These are phyloP conservation scores for Metarhizium guizhouense DNA, from an alignment of 2,329 filamentous ascomycete species.

Conservation along the genomic window DNA sequence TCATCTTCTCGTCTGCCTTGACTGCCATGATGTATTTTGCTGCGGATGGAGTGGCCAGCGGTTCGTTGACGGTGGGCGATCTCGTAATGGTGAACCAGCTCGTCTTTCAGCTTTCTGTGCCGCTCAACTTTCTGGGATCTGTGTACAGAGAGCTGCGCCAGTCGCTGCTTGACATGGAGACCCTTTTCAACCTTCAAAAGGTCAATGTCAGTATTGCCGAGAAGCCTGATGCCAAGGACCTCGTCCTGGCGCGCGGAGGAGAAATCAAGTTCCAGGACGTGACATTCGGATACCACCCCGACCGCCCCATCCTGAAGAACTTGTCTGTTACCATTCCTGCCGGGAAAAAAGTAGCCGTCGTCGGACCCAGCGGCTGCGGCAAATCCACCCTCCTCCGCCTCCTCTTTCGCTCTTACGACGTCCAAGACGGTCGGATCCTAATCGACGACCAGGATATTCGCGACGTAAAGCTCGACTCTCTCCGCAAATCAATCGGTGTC, in stretches of 20 bases:
- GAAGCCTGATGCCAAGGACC: constrained; percentile 59
- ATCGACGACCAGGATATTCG: constrained; percentile 92
- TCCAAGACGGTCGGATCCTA: constrained; percentile 73
- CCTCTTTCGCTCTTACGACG: constrained; percentile 91
- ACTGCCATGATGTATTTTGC: constrained; percentile 98
- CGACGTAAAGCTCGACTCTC: constrained; percentile 69
- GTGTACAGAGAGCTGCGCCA: constrained; percentile 94
- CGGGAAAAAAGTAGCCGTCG: constrained; percentile 91
- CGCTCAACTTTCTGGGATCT: constrained; percentile 94
- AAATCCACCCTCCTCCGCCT: constrained; percentile 90
- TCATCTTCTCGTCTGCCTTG: constrained; percentile 91
- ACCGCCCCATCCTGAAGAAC: constrained; percentile 79
- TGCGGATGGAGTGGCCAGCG: constrained; percentile 75
- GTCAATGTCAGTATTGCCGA: constrained; percentile 86
- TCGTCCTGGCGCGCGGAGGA: constrained; percentile 67
- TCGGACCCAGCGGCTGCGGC: constrained; percentile 90
- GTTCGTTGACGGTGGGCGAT: constrained; percentile 82
- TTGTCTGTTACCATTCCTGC: constrained; percentile 84
- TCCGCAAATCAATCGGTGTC: constrained; percentile 81
- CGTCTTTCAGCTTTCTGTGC: constrained; percentile 94
- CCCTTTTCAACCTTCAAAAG: constrained; percentile 92
- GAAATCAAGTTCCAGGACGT: constrained; percentile 95
- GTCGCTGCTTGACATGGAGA: constrained; percentile 96
- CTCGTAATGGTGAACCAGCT: constrained; percentile 98
- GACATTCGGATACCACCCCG: constrained; percentile 81